Evolutionary conservation across 768 basidiomycete genomes (phyloP), one percentile per base, ranked within the genome.

Genomic region (Boletus barrowsii): DNA sequence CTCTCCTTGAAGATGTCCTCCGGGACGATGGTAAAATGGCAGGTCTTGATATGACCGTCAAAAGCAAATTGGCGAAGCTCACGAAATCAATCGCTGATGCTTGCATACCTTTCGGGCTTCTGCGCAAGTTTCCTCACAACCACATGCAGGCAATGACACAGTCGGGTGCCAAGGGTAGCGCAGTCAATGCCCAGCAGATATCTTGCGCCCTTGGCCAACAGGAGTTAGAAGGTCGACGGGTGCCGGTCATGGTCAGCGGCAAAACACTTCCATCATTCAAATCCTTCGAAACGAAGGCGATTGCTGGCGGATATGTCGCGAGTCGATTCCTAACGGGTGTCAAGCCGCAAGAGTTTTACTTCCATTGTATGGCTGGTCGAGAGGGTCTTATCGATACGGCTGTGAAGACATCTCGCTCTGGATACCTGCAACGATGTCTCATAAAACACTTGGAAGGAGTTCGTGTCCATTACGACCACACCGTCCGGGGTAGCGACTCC

Each of bases 71-170:
- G 53, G 82, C 87, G 41, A 88, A 88, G 68, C 85, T 98, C 53
- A 97, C 93, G 18, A 87, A 91, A 47, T 86, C 90, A 14, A 90
- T 98, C 62, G 90, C 92, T 53, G 89, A 97, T 63, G 80, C 84
- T 6, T 89, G 88, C 66, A 82, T 98, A 62, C 97, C 96, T 13
- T 76, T 81, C 46, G 89, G 89, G 33, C 83, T 99, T 45, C 79
- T 93, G 62, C 92, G 95, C 63, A 86, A 88, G 57, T 99, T 99
- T 77, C 97, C 97, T 40, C 84, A 93, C 67, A 99, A 99, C 73
- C 87, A 98, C 82, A 98, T 98, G 97, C 96, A 98, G 71, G 85
- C 88, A 43, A 98, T 98, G 97, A 98, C 95, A 3, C 82, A 90
- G 51, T 98, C 96, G 35, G 97, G 97, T 60, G 97, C 97, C 42